Evolutionary conservation across 202 grass and related monocot genomes (phyloP).

Genomic region (Sporobolus alterniflorus): DNA sequence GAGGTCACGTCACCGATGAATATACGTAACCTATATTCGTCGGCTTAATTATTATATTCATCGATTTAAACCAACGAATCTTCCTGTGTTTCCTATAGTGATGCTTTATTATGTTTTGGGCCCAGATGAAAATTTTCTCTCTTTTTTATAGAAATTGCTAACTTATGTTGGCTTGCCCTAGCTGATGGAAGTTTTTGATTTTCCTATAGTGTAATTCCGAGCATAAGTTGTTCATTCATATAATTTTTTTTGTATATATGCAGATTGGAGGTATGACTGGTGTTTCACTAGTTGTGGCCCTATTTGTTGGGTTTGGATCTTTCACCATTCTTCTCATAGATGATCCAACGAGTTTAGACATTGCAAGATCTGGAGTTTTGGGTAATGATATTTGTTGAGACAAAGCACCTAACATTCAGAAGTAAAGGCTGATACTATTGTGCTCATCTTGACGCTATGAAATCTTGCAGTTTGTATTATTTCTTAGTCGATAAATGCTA

Average conservation of each 20-base stretch:
- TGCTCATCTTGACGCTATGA: neutral
- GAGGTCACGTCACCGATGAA: no score
- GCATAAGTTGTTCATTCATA: neutral
- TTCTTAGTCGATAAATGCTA: slow-evolving; percentile 82
- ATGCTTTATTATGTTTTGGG: no score
- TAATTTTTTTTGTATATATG: neutral
- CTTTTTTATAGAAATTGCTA: no score
- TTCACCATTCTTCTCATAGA: slow-evolving; percentile 72
- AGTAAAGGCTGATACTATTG: slow-evolving; percentile 10
- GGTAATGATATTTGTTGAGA: slow-evolving; percentile 47
- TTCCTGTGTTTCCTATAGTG: no score
- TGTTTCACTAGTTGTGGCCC: slow-evolving; percentile 46
- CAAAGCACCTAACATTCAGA: neutral
- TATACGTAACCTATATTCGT: no score
- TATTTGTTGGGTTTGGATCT: slow-evolving; percentile 78
- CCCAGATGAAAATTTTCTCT: no score
- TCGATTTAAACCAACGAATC: no score
- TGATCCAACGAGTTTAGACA: slow-evolving; percentile 66
- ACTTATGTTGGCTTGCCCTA: no score
- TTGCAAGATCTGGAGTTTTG: slow-evolving; percentile 77
- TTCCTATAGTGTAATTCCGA: neutral
- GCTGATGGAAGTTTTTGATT: no score
- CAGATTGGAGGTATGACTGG: slow-evolving; percentile 78
- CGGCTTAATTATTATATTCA: no score
- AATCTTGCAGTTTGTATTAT: slow-evolving; percentile 77